These are phyloP conservation scores for Calonectria hongkongensis DNA, from an alignment of 2,329 filamentous ascomycete species.

Conservation along the genomic window DNA sequence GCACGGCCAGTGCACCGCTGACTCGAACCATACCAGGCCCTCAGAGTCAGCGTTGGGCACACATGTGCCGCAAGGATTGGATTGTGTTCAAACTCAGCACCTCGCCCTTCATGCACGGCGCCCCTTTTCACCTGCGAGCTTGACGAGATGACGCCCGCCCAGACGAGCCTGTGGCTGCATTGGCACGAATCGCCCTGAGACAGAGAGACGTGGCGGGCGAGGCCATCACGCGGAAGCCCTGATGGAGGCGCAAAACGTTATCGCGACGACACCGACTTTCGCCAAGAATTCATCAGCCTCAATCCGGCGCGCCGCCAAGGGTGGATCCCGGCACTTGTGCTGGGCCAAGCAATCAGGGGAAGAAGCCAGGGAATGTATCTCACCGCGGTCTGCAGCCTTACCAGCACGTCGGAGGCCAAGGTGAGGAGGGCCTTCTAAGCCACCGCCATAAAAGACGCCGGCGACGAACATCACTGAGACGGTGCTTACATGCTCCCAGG, in stretches of 20 bases:
- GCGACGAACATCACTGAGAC: neutral
- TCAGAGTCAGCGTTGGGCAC: slow-evolving; percentile 43
- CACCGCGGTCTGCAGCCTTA: slow-evolving; percentile 51
- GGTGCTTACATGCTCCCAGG: neutral
- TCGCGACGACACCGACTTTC: slow-evolving; percentile 34
- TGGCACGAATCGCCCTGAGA: neutral
- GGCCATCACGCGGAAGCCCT: slow-evolving; percentile 3
- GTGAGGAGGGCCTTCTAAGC: slow-evolving; percentile 5
- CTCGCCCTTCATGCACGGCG: neutral
- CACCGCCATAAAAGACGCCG: neutral
- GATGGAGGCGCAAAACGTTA: slow-evolving; percentile 24
- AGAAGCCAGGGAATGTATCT: slow-evolving; percentile 17
- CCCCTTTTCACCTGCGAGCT: neutral
- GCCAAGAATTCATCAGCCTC: slow-evolving; percentile 48
- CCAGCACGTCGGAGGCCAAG: slow-evolving; percentile 6
- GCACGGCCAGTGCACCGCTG: slow-evolving; percentile 18
- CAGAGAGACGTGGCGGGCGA: neutral
- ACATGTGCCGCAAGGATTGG: slow-evolving; percentile 27
- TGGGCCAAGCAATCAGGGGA: slow-evolving; percentile 32
- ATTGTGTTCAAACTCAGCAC: neutral
- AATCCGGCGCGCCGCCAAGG: slow-evolving; percentile 44
- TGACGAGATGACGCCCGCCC: slow-evolving; percentile 7
- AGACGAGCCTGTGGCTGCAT: slow-evolving; percentile 6
- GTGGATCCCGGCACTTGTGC: slow-evolving; percentile 45
- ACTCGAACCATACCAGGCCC: slow-evolving; percentile 21